These are phyloP conservation scores for Rhodomyrtus psidioides DNA, from an alignment of 441 rosid genomes.

Conservation along the genomic window DNA sequence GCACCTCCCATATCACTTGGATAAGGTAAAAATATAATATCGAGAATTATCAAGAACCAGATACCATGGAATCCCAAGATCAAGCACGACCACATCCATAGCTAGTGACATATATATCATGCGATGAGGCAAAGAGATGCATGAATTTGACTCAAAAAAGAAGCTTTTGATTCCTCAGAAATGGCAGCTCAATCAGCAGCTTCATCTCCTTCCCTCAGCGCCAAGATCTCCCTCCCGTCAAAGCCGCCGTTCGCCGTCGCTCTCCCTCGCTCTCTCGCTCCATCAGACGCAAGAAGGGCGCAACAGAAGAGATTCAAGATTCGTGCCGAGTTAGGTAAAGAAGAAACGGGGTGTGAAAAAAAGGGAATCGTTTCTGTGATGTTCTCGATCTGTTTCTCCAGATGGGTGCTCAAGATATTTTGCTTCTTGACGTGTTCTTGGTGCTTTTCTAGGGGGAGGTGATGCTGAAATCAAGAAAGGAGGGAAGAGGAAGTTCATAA, in stretches of 20 bases:
- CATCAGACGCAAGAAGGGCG: not conserved
- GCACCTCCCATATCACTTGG: not conserved
- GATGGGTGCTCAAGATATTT: not conserved
- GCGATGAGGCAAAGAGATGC: not conserved
- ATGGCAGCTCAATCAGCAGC: slow-evolving; percentile 45
- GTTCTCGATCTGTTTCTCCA: not conserved
- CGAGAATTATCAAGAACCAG: not conserved
- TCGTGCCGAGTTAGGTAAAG: slow-evolving; percentile 49
- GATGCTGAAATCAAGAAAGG: slow-evolving; percentile 66
- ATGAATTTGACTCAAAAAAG: not conserved
- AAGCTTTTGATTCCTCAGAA: not conserved
- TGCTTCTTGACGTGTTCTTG: not conserved
- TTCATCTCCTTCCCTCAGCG: slow-evolving; percentile 20
- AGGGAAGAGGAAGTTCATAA: slow-evolving; percentile 73
- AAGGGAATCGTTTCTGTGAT: not conserved
- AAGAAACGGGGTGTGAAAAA: not conserved
- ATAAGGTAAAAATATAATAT: not conserved
- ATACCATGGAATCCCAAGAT: not conserved
- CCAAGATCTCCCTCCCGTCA: slow-evolving; percentile 8
- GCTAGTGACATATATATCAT: not conserved
- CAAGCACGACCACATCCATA: not conserved
- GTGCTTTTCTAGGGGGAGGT: slow-evolving; percentile 38
- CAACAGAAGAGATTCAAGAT: slow-evolving; percentile 31
- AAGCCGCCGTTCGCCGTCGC: not conserved
- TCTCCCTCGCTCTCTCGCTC: slow-evolving; percentile 4